Evolutionary conservation across 1,284 basidiomycete genomes (phyloP), one percentile per base, ranked within the genome.

Genomic region (Pyrrhoderma lamaoense): DNA sequence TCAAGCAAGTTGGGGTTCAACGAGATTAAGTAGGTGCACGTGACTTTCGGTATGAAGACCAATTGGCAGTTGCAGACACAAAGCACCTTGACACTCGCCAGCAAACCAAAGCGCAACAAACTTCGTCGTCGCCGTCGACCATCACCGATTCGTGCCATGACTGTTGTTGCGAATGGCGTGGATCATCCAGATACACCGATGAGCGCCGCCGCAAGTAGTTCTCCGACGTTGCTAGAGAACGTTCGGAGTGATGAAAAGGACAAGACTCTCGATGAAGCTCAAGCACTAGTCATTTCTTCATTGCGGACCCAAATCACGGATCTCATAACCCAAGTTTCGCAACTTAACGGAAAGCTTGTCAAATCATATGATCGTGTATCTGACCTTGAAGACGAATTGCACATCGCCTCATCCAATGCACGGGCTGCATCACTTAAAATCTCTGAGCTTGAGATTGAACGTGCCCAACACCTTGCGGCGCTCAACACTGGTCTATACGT

Each of bases 301-400:
- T 73, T 96, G 18, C 82, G 89, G 25, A 67, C 74, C 2, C 93
- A 96, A 65, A 79, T 96, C 14, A 77, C 83, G 51, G 89, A 96
- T 62, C 75, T 97, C 45, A 85, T 88, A 61, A 83, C 87, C 22
- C 94, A 98, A 67, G 89, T 96, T 40, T 83, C 85, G 21, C 82
- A 89, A 62, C 84, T 98, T 57, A 97, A 98, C 66, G 72, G 75
- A 63, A 97, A 99, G 67, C 86, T 99, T 44, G 91, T 99, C 55
- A 75, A 79, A 51, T 92, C 89, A 2, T 96, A 97, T 67, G 89
- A 94, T 63, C 81, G 89, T 43, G 83, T 95, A 39, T 93, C 93
- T 9, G 86, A 93, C 70, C 77, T 99, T 52, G 95, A 99, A 67
- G 95, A 98, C 65, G 79, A 91, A 56, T 68, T 96, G 13, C 88